Evolutionary conservation across 176 grass and related monocot genomes (phyloP), one percentile per base, ranked within the genome.

Genomic region (Puccinellia tenuiflora): DNA sequence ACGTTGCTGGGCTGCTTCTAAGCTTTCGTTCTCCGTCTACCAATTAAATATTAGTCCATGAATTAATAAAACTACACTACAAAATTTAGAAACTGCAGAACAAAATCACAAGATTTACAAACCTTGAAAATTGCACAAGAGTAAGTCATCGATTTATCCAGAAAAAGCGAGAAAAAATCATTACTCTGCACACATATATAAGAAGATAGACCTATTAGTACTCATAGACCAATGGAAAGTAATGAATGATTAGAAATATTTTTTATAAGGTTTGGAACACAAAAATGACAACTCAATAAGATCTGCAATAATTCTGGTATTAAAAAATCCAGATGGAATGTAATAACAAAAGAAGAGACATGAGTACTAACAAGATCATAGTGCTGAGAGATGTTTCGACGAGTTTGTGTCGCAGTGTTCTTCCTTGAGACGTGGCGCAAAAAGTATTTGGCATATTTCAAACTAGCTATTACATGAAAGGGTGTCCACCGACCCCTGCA

Each of bases 291-390:
- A 64, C 29, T 64, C 29, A 66, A 35, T 35, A 10, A 66, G 62
- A 35, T 65, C 15, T 64, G 2, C 16, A 64, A 64, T 64, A 59
- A 64, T 18, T 20, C 15, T 34, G 8, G 29, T 64, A 20, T 64
- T 64, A 64, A 6, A 18, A 37, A 65, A 65, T 9, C 61, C 61
- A 9, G 3, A 65, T 20, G 30, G 16, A 33, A 65, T 8, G 31
- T 66, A 3, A 66, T 20, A 66, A 66, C 7, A 68, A 13, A 39
- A 68, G 6, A 68, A 68, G 65, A 68, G 34, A 68, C 35, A 68
- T 68, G 4, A n/a, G 65, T 68, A 68, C 65, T 68, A 5, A 68
- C 65, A 68, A 68, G 65, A 68, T 68, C 65, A 68, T 68, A 68
- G 65, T 68, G 65, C 34, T 40, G 20, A 68, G 34, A 68, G 34